Percentiles rank a stretch among this genome's conserved stretches.
Conservation (phyloP, 345 rosid species). For the Sapria himalayana region DNA sequence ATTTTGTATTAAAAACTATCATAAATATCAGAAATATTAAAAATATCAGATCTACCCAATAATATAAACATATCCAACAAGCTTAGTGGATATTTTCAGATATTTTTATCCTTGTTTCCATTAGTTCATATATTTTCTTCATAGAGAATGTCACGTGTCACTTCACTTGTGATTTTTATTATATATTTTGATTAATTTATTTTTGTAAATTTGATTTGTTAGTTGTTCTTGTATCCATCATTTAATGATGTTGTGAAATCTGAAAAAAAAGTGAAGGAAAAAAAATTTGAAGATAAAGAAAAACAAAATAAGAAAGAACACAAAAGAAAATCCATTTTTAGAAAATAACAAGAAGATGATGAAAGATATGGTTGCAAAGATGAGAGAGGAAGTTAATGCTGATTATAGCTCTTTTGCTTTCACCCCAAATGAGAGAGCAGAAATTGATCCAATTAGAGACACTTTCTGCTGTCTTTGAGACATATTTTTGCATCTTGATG, state of each 20-base stretch:
- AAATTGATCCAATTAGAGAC: constrained; percentile 60
- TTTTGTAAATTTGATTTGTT: constrained; percentile 3
- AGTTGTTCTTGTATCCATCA: constrained; percentile 73
- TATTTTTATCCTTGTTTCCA: too few species aligned
- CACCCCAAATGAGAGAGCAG: constrained; percentile 37
- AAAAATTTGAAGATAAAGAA: constrained; percentile 29
- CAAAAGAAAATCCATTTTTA: constrained; percentile 29
- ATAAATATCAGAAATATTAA: too few species aligned
- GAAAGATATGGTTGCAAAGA: constrained; percentile 44
- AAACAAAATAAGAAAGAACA: constrained; percentile 28
- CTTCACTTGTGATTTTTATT: neutral
- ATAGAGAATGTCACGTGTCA: neutral
- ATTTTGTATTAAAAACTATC: too few species aligned
- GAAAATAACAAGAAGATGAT: constrained; percentile 42
- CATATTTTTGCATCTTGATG: constrained; percentile 72
- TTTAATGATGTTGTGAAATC: constrained; percentile 57
- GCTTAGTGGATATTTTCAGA: too few species aligned
- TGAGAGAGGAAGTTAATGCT: constrained; percentile 73
- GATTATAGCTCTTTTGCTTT: constrained; percentile 61
- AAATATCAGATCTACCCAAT: too few species aligned
- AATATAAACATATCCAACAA: too few species aligned
- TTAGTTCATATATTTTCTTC: too few species aligned
- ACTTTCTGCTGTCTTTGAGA: constrained; percentile 77
- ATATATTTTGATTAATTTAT: neutral
- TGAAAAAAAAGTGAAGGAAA: constrained; percentile 16